A percentile compares a stretch with the other conserved stretches of the same genome.
These are phyloP conservation scores for Colletotrichum sp. DNA, from an alignment of 2,329 filamentous ascomycete species.

Conservation along the genomic window DNA sequence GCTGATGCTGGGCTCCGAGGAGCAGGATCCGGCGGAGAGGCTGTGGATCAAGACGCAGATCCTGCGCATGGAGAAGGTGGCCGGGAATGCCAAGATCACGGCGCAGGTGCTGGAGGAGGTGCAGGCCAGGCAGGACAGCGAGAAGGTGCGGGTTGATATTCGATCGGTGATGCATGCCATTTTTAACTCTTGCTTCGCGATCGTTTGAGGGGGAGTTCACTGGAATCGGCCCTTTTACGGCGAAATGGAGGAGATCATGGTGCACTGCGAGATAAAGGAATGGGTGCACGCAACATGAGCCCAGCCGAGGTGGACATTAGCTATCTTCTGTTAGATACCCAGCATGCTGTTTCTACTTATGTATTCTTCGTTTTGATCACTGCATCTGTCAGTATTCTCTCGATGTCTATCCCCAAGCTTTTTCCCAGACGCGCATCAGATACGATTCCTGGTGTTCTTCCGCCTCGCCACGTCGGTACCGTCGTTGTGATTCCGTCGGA, in stretches of 20 bases:
- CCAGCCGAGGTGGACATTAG: not conserved
- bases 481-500: not conserved
- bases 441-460: not conserved
- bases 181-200: constrained; percentile 58
- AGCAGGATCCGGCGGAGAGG: constrained; percentile 51
- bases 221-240: not conserved
- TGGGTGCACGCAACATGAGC: not conserved
- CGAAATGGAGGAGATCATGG: not conserved
- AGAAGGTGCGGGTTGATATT: constrained; percentile 46
- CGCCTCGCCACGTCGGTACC: not conserved
- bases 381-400: not conserved
- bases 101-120: constrained; percentile 51
- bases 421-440: rapidly evolving
- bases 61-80: constrained; percentile 49
- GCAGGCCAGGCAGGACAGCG: constrained; percentile 45
- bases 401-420: rapidly evolving
- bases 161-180: constrained; percentile 51
- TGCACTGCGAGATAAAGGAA: not conserved
- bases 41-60: constrained; percentile 57
- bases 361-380: not conserved
- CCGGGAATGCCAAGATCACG: constrained; percentile 48
- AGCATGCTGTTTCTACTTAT: not conserved
- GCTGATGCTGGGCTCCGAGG: constrained; percentile 60
- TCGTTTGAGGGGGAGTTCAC: constrained; percentile 35
- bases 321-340: not conserved